Evolutionary conservation across 2,329 filamentous ascomycete species (phyloP).

Genomic region (Fonsecaea monophora): DNA sequence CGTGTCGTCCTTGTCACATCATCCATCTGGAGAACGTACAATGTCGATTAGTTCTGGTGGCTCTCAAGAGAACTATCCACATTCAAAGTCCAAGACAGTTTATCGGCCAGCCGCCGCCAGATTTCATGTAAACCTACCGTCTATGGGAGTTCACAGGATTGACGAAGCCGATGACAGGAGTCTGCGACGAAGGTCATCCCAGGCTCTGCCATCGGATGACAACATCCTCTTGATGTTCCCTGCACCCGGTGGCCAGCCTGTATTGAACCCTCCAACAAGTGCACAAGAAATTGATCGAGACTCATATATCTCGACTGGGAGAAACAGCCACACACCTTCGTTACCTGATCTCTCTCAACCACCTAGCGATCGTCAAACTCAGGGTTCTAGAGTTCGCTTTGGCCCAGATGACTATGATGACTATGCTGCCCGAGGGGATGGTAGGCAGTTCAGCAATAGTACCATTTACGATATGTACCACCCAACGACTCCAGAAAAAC

Average conservation of each 20-base stretch:
- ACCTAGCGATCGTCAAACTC: conserved; percentile 25
- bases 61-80: conserved; percentile 24
- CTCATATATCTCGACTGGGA: conserved; percentile 10
- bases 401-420: conserved; percentile 34
- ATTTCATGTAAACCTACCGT: conserved; percentile 11
- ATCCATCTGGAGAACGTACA: conserved; percentile 18
- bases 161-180: conserved; percentile 30
- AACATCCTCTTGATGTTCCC: conserved; percentile 36
- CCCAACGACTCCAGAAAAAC: conserved; percentile 18
- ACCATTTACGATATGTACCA: conserved; percentile 35
- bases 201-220: conserved; percentile 35
- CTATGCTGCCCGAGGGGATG: conserved; percentile 9
- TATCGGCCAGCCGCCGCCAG: neutral
- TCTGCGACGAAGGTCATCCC: conserved; percentile 36
- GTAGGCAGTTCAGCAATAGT: conserved; percentile 25
- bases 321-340: conserved; percentile 21
- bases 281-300: conserved; percentile 20
- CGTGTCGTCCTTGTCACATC: conserved; percentile 17
- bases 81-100: conserved; percentile 7
- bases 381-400: conserved; percentile 29
- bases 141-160: conserved; percentile 14
- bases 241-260: conserved; percentile 22
- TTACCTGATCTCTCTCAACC: conserved; percentile 15
- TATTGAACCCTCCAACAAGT: neutral
- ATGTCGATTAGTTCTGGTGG: conserved; percentile 23